Evolutionary conservation across 2,329 filamentous ascomycete species (phyloP).

Genomic region (Teratosphaeria viscida): DNA sequence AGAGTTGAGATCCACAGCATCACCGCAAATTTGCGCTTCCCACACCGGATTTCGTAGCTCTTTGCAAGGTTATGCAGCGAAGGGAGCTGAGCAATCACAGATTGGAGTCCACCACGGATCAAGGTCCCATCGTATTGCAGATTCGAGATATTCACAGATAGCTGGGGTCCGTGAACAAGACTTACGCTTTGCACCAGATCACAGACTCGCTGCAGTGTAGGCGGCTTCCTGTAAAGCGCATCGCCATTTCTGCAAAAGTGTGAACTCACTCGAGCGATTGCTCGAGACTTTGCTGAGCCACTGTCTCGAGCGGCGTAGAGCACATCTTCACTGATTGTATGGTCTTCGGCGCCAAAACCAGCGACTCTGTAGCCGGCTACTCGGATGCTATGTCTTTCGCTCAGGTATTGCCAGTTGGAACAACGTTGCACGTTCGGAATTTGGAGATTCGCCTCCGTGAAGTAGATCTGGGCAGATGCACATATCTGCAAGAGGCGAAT

Average conservation of each 20-base stretch:
- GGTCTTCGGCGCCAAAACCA: conserved; percentile 25
- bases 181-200: neutral
- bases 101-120: neutral
- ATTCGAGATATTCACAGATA: neutral
- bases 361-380: conserved; percentile 19
- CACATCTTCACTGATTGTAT: conserved; percentile 12
- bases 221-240: neutral
- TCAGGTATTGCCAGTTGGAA: conserved; percentile 9
- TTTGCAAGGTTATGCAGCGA: conserved; percentile 1
- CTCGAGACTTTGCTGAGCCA: neutral
- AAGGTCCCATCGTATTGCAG: neutral
- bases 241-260: neutral
- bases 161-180: neutral
- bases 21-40: conserved; percentile 5
- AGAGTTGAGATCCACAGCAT: conserved; percentile 27
- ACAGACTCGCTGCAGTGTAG: neutral
- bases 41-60: conserved; percentile 1
- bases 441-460: conserved; percentile 3
- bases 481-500: conserved; percentile 18
- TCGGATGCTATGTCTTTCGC: conserved; percentile 22
- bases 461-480: conserved; percentile 5
- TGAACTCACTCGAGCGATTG: conserved; percentile 1
- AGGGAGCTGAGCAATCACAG: neutral
- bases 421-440: neutral
- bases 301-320: conserved; percentile 14